Evolutionary conservation across 805 yeast species (phyloP).

Genomic region (Candida golubevii): DNA sequence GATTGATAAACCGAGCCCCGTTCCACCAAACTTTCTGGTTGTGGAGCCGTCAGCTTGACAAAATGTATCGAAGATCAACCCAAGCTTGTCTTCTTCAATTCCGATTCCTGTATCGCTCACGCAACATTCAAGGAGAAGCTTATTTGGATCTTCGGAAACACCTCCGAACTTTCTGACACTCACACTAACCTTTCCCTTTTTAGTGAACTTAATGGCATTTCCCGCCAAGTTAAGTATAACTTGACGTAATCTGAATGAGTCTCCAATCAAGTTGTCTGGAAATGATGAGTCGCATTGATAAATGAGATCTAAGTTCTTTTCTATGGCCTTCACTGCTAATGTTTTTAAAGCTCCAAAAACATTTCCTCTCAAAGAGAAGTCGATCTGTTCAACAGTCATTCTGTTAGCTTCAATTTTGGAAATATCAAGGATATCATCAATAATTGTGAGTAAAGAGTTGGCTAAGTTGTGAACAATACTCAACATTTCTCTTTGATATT

Average conservation of each 20-base stretch:
- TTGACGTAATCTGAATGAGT: conserved; percentile 82
- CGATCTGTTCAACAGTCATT: conserved; percentile 89
- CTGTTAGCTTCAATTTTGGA: conserved; percentile 91
- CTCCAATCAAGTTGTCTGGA: conserved; percentile 85
- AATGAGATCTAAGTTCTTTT: conserved; percentile 72
- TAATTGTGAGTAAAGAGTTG: conserved; percentile 77
- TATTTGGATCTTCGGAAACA: conserved; percentile 33
- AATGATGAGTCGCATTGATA: conserved; percentile 82
- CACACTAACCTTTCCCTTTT: conserved; percentile 74
- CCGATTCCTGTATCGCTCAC: conserved; percentile 92
- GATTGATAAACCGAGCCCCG: conserved; percentile 84
- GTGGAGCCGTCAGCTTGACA: conserved; percentile 95
- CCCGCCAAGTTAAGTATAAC: conserved; percentile 85
- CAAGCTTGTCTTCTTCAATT: conserved; percentile 78
- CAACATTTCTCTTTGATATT: conserved; percentile 88
- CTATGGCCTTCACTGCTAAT: conserved; percentile 84
- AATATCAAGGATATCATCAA: conserved; percentile 87
- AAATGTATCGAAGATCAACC: conserved; percentile 81
- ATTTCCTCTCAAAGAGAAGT: conserved; percentile 79
- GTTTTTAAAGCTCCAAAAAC: conserved; percentile 89
- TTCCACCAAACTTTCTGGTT: conserved; percentile 89
- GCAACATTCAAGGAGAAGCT: conserved; percentile 68
- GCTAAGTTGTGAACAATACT: conserved; percentile 87
- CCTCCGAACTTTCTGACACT: conserved; percentile 55
- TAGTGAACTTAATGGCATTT: conserved; percentile 85